Evolutionary conservation across 1,284 basidiomycete species (phyloP).

Genomic region (Amylostereum chailletii): DNA sequence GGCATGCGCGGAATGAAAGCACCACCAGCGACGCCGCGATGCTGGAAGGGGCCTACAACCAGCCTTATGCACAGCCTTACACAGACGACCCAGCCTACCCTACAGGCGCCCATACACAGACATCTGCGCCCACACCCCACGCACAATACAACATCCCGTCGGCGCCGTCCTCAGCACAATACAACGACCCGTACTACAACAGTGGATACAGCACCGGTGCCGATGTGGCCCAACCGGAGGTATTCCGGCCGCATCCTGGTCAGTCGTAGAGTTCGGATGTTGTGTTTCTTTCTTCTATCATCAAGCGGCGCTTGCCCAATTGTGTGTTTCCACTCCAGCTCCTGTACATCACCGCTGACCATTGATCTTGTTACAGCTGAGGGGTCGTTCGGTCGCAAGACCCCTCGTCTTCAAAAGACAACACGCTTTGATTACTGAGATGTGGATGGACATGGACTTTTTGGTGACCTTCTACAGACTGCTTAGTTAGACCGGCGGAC

Average conservation of each 20-base stretch:
- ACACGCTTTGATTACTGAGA: neutral
- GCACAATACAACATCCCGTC: slow-evolving; percentile 1
- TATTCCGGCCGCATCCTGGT: slow-evolving; percentile 42
- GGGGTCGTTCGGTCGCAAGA: slow-evolving; percentile 44
- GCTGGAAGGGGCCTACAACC: slow-evolving; percentile 5
- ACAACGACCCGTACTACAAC: slow-evolving; percentile 16
- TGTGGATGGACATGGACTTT: no score
- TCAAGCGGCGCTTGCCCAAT: slow-evolving; percentile 14
- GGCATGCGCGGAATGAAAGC: slow-evolving; percentile 46
- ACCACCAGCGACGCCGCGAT: slow-evolving; percentile 27
- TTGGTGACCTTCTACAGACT: no score
- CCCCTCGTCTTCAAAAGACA: slow-evolving; percentile 29
- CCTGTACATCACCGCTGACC: slow-evolving; percentile 12
- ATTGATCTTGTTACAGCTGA: slow-evolving; percentile 29
- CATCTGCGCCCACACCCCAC: slow-evolving; percentile 34
- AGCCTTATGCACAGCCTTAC: slow-evolving; percentile 4
- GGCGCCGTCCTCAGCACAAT: neutral
- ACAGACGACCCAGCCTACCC: slow-evolving; percentile 18
- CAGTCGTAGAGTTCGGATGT: slow-evolving; percentile 22
- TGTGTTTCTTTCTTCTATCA: slow-evolving; percentile 13
- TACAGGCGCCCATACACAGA: slow-evolving; percentile 31
- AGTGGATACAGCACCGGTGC: slow-evolving; percentile 11
- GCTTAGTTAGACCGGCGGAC: no score
- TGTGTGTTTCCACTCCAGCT: slow-evolving; percentile 2
- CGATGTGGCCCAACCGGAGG: slow-evolving; percentile 29